These are phyloP conservation scores for Fomitiporia mediterranea DNA, from an alignment of 1,284 basidiomycete genomes.

Conservation along the genomic window DNA sequence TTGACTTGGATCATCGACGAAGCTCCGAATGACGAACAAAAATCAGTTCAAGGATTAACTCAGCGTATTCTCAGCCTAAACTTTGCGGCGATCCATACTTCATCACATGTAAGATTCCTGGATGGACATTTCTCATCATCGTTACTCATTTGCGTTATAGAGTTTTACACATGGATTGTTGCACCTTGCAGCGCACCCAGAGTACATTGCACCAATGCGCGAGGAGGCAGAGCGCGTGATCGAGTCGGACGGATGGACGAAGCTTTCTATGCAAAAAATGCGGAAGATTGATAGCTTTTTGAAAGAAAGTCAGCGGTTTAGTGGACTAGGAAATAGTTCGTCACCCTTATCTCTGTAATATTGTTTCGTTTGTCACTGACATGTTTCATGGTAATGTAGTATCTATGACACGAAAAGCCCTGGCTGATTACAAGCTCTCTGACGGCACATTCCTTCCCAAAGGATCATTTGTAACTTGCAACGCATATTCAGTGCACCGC, in stretches of 20 bases:
- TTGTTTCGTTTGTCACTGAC: not conserved
- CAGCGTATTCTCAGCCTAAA: constrained; percentile 33
- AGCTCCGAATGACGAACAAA: constrained; percentile 31
- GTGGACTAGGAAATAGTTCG: constrained; percentile 29
- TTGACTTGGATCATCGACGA: constrained; percentile 44
- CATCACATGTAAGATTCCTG: constrained; percentile 28
- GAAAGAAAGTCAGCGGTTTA: constrained; percentile 36
- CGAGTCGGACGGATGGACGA: constrained; percentile 41
- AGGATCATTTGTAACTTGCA: constrained; percentile 30
- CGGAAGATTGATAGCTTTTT: constrained; percentile 45
- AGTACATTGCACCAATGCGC: constrained; percentile 37
- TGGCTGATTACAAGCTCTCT: constrained; percentile 37
- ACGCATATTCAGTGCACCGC: constrained; percentile 26
- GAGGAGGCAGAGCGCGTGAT: constrained; percentile 40
- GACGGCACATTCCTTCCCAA: constrained; percentile 38
- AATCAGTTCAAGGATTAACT: constrained; percentile 29
- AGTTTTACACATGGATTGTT: constrained; percentile 35
- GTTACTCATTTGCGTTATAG: constrained; percentile 20
- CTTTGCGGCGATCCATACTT: constrained; percentile 40
- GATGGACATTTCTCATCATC: constrained; percentile 8
- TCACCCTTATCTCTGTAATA: not conserved
- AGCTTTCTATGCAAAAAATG: constrained; percentile 38
- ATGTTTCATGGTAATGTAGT: constrained; percentile 26
- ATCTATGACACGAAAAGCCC: constrained; percentile 29
- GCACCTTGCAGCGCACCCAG: constrained; percentile 35